Evolutionary conservation across 371 early-diverging fungal species (phyloP), one percentile per base, ranked within the genome.

Genomic region (Catenaria anguillulae): DNA sequence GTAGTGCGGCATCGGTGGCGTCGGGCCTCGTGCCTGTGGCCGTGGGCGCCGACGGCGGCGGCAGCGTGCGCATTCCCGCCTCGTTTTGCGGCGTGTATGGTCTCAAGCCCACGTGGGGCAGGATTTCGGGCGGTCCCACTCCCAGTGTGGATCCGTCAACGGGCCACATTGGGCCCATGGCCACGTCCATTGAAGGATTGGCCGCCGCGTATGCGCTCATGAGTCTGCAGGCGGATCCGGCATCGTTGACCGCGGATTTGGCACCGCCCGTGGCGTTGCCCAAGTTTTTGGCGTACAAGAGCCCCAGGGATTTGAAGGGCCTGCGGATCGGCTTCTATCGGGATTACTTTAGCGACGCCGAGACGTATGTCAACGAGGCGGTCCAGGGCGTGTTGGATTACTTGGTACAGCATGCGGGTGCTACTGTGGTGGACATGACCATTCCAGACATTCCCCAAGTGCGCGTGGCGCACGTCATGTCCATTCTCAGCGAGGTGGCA

Each of bases 401-500:
- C n/a, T 60, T 65, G 24, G 69, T 77, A 33, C 59, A 71, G 52
- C 63, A 62, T 10, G 66, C 72, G 42, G 87, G 87, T 8, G 89
- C 87, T 0, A 69, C 68, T 5, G 58, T 86, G 31, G 77, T 83
- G 0, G 79, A 80, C 24, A 74, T 86, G 63, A 73, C 70, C n/a
- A 76, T 86, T 61, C 83, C 83, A n/a, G 79, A 84, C 55, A 65
- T 88, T 4, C 75, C 80, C 26, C 65, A 75, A 34, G 67, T 71
- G 24, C 64, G 70, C 43, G 61, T 75, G 65, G 86, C 85, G 0
- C 89, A 88, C 65, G 60, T 70, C 23, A 70, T 84, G 29, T 79
- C 85, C 3, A 84, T 87, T 58, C 73, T 69, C 21, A 68, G 77
- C 23, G 89, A 88, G 70, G 81, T 85, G 75, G 62, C 65, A 17